Evolutionary conservation across 2,329 filamentous ascomycete genomes (phyloP).

Genomic region (Ceratocystis ficicola): DNA sequence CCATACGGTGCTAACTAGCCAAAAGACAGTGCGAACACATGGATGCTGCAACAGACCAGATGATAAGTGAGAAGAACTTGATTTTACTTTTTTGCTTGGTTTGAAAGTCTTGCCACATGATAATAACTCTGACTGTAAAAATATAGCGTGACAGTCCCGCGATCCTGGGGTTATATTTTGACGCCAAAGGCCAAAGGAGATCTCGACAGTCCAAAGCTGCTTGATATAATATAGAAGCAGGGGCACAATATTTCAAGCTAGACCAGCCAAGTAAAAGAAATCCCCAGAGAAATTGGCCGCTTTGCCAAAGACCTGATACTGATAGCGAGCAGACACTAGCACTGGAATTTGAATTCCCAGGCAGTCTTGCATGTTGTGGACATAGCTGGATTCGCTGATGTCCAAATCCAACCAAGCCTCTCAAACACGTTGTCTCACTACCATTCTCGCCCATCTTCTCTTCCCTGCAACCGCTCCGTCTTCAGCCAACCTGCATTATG

Average conservation of each 20-base stretch:
- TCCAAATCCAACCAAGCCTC: not conserved
- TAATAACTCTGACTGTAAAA: not conserved
- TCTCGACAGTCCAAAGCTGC: too few species aligned
- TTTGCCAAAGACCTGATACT: too few species aligned
- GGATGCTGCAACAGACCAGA: not conserved
- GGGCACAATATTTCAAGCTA: too few species aligned
- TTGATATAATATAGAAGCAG: too few species aligned
- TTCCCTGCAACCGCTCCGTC: not conserved
- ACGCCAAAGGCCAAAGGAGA: too few species aligned
- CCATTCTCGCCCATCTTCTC: not conserved
- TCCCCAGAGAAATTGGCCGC: too few species aligned
- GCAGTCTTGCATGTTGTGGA: not conserved
- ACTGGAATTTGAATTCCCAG: not conserved
- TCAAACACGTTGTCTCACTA: not conserved
- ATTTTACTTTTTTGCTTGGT: not conserved
- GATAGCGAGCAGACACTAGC: too few species aligned
- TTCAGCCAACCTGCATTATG: not conserved
- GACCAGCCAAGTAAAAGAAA: too few species aligned
- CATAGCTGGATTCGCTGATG: not conserved
- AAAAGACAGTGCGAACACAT: not conserved
- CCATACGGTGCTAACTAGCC: not conserved
- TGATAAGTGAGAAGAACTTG: too few species aligned
- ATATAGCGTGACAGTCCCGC: not conserved
- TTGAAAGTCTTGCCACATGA: conserved; percentile 3
- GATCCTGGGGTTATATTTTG: too few species aligned